These are phyloP conservation scores for Achaetomiella virescens DNA, from an alignment of 495 filamentous ascomycete species.

Conservation along the genomic window DNA sequence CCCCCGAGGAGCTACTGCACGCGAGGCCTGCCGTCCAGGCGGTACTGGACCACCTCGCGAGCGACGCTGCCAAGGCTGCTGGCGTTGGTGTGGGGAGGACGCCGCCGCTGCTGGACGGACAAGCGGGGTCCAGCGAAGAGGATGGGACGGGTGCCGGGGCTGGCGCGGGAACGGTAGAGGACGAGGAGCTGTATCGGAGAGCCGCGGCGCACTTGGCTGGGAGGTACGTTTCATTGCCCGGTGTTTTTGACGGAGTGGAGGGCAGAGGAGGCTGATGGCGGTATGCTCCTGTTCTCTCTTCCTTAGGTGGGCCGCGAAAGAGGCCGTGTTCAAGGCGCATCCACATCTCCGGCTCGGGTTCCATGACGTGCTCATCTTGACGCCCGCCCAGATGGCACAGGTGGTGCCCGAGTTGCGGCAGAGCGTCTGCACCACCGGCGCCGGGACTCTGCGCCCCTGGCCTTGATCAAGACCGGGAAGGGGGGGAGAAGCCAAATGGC, in stretches of 20 bases:
- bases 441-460: conserved; percentile 18
- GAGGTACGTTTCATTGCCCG: too few species aligned
- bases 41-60: background rate
- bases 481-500: conserved; percentile 14
- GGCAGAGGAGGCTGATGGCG: too few species aligned
- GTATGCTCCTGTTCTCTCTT: too few species aligned
- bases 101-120: too few species aligned
- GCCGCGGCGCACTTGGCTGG: too few species aligned
- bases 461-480: conserved; percentile 16
- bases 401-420: background rate
- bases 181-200: too few species aligned
- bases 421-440: background rate
- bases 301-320: conserved; percentile 43
- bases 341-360: conserved; percentile 37
- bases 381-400: background rate
- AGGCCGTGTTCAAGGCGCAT: conserved; percentile 59
- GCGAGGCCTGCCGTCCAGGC: conserved; percentile 2
- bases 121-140: too few species aligned
- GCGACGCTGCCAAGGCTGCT: too few species aligned
- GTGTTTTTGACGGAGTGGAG: too few species aligned
- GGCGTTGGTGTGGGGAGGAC: too few species aligned
- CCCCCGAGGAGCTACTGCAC: conserved; percentile 27
- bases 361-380: conserved; percentile 40
- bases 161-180: too few species aligned
- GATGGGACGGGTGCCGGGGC: too few species aligned